Evolutionary conservation across 345 rosid species (phyloP), one percentile per base, ranked within the genome.

Genomic region (Durio zibethinus): DNA sequence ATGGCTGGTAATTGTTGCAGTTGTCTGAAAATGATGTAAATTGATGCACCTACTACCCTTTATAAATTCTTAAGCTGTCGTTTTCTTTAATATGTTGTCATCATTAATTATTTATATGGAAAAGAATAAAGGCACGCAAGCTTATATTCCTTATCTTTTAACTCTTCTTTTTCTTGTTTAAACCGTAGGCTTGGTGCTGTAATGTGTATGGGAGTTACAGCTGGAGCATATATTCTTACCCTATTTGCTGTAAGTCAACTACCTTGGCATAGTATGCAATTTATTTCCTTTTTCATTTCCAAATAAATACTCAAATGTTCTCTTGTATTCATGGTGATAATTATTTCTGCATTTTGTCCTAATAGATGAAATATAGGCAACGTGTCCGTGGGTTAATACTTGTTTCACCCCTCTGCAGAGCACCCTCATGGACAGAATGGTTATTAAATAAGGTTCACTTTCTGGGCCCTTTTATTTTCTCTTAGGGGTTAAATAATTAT

Each of bases 391-490:
- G 99, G 23, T 82, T 97, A 77, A 94, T 97, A 83, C 97, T 97
- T 76, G 86, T 97, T 69, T 94, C 99, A 82, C 99, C 99, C 42
- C 85, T 97, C 75, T 94, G 97, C 91, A 88, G 83, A 80, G 89
- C 90, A 33, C 98, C 99, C 47, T 94, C 99, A 40, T 97, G 98
- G 98, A 85, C 97, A 65, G 98, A 89, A 86, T 94, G 98, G 98
- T 78, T 94, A 64, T 88, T 80, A 80, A 92, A 92, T 78, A 94
- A 94, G 97, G 98, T 94, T 68, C 25, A 71, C 77, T 62, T 72
- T 65, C 76, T 76, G 59, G 67, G 31, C 79, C 64, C 43, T 60
- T 52, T 78, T 79, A 4, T 82, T 72, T 68, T 45, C 43, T 20
- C 15, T 72, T 60, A 38, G 42, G 11, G 63, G 74, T 74, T 59